Evolutionary conservation across 2,329 filamentous ascomycete species (phyloP), one percentile per base, ranked within the genome.

Genomic region (Exophiala dermatitidis): DNA sequence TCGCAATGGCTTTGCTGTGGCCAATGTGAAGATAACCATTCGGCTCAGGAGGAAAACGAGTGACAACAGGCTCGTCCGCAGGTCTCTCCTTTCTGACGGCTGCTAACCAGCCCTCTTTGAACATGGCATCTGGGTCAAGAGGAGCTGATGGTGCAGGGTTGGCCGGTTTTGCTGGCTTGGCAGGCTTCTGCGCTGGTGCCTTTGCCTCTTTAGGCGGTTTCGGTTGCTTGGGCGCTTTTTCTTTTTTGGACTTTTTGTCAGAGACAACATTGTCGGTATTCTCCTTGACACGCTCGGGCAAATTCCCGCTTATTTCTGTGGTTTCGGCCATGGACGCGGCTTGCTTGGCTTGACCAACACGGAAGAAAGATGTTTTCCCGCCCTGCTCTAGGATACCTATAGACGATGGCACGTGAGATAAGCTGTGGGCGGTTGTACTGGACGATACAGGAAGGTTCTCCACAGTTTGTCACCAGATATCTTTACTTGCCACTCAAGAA

Each of bases 21-120:
- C 91, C 91, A 62, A 97, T 86, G 67, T 96, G 90, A 6, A 96
- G 79, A 68, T 86, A 96, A 50, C 91, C 93, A 69, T 97, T 97
- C 45, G 93, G 93, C 71, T 91, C 87, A 19, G 87, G 87, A 1
- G 87, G 87, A 66, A 91, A 90, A 61, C 86, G 82, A 3, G 86
- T 90, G 46, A 84, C 62, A 12, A 76, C 71, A 31, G 69, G 63
- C 48, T 70, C 66, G 56, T 78, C 79, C 42, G 76, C 73, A 1
- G 83, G 83, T 46, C 82, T 77, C 69, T 85, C 80, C 57, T 83
- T 79, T 71, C 84, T 88, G 31, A 90, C 85, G 3, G 85, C 81
- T 48, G 78, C 75, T 34, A 90, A 77, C 71, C 89, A 91, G 37
- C 86, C 87, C 65, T 83, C 79, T 72, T 88, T 87, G 75, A 90